phyloP scores from a whole-genome alignment of 2,329 filamentous ascomycete species.

The Penicillium sp. region DNA sequence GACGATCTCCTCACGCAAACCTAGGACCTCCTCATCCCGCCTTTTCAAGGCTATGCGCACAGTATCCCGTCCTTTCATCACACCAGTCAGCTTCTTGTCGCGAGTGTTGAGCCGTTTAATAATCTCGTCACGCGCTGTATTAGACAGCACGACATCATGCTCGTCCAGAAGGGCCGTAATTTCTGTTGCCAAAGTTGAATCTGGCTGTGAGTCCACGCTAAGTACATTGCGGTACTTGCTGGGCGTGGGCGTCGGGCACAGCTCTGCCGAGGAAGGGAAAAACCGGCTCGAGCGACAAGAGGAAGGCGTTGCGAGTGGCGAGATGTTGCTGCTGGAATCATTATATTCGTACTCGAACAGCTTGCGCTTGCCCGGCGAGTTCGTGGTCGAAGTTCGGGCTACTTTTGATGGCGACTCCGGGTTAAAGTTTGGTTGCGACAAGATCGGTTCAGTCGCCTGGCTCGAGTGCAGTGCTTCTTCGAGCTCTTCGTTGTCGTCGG shows the following conservation, averaged over 20 bases:
- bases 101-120: conserved; percentile 50
- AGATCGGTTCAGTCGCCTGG: conserved; percentile 9
- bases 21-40: conserved; percentile 48
- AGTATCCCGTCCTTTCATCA: conserved; percentile 61
- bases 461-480: conserved; percentile 9
- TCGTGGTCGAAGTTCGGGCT: conserved; percentile 27
- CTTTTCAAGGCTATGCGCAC: conserved; percentile 48
- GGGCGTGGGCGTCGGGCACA: conserved; percentile 33
- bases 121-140: conserved; percentile 33
- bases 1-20: conserved; percentile 48
- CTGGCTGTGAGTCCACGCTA: conserved; percentile 14
- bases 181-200: conserved; percentile 20
- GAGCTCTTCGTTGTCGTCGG: conserved; percentile 30
- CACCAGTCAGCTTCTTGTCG: conserved; percentile 55
- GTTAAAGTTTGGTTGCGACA: conserved; percentile 29
- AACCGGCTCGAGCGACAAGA: conserved; percentile 5
- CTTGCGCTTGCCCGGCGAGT: conserved; percentile 38
- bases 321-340: not conserved
- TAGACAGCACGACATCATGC: conserved; percentile 31
- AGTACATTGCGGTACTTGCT: conserved; percentile 29
- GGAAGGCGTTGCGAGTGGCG: conserved; percentile 11
- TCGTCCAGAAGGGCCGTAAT: conserved; percentile 34
- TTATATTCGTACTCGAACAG: conserved; percentile 23
- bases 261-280: conserved; percentile 26
- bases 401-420: conserved; percentile 37